Base-by-base conservation (phyloP, 495 filamentous ascomycete genomes). In the Trichocladium uniseriatum region DNA sequence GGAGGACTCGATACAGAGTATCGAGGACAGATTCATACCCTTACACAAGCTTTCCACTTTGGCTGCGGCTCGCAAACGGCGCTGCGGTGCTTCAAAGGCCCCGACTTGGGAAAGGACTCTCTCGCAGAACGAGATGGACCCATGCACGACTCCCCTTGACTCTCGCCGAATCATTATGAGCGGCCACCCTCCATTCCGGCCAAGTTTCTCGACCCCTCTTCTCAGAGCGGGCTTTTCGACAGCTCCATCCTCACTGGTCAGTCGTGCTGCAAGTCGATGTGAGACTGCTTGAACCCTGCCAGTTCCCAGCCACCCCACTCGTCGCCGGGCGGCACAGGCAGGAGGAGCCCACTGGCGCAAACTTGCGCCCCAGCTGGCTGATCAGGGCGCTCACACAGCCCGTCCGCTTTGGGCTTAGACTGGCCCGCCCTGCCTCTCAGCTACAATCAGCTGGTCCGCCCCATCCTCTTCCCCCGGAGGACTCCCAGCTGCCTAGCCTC, bases 361-460 rank as follows among this genome's bases (percentile, higher is more conserved):
- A n/a, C n/a, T n/a, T n/a, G n/a, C n/a, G n/a, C n/a, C n/a, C 43
- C 35, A 45, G 39, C 48, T 48, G 43, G 24, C 35, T 1, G 32
- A 18, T 1, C 19, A 38, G 27, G 50, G 40, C 49, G 45, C 16
- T 16, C 40, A 6, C 43, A 34, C 43, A 46, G 46, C 51, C 43
- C 15, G 19, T 35, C 29, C 16, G 9, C 16, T 51, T 51, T 7
- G 38, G 51, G 55, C n/a, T 16, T 52, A 45, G 49, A 15, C 42
- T 41, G 21, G 34, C 45, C 37, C 45, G 48, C 54, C 58, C 29
- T 53, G 40, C 22, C 45, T 35, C 47, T 57, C 54, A 60, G 57
- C 57, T 60, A 13, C 16, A n/a, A 13, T 57, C 55, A 57, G 55
- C 55, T 57, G 50, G 40, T 53, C 38, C 45, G 50, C 55, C 50